phyloP scores from a whole-genome alignment of 192 early-diverging fungal species.

The Phycomyces blakesleeanus region DNA sequence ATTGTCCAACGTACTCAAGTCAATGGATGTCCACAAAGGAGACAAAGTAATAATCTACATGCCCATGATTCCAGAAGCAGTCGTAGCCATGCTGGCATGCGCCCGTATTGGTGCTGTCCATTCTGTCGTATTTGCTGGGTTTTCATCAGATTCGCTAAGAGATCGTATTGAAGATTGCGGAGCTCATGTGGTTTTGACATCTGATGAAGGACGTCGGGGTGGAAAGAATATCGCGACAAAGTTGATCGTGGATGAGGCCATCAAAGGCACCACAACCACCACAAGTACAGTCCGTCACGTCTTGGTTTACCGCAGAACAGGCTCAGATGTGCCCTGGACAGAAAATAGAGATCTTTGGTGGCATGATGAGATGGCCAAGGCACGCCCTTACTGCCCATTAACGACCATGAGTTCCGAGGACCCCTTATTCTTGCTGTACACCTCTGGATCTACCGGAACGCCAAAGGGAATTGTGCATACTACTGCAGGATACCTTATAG shows the following conservation, averaged over 20 bases:
- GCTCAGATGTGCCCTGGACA: slow-evolving; percentile 70
- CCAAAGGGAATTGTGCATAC: slow-evolving; percentile 95
- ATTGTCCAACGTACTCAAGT: slow-evolving; percentile 80
- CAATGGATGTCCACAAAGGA: slow-evolving; percentile 86
- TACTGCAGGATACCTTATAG: slow-evolving; percentile 91
- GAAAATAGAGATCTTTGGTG: slow-evolving; percentile 85
- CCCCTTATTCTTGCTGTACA: slow-evolving; percentile 93
- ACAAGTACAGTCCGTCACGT: slow-evolving; percentile 72
- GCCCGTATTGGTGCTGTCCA: slow-evolving; percentile 91
- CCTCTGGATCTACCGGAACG: slow-evolving; percentile 84
- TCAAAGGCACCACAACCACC: slow-evolving; percentile 62
- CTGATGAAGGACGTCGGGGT: slow-evolving; percentile 91
- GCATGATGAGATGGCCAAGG: slow-evolving; percentile 82
- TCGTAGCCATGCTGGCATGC: slow-evolving; percentile 88
- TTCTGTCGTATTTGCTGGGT: slow-evolving; percentile 95
- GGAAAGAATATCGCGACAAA: slow-evolving; percentile 86
- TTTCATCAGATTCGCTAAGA: slow-evolving; percentile 87
- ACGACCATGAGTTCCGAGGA: slow-evolving; percentile 88
- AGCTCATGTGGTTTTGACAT: slow-evolving; percentile 80
- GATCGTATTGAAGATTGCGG: slow-evolving; percentile 86
- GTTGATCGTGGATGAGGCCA: slow-evolving; percentile 89
- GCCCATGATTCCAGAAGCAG: slow-evolving; percentile 95
- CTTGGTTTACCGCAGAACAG: slow-evolving; percentile 88
- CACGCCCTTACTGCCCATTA: slow-evolving; percentile 82
- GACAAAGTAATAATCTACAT: slow-evolving; percentile 96